Evolutionary conservation across 1,139 yeast genomes (phyloP).

Genomic region (Petasospora rhodanensis): DNA sequence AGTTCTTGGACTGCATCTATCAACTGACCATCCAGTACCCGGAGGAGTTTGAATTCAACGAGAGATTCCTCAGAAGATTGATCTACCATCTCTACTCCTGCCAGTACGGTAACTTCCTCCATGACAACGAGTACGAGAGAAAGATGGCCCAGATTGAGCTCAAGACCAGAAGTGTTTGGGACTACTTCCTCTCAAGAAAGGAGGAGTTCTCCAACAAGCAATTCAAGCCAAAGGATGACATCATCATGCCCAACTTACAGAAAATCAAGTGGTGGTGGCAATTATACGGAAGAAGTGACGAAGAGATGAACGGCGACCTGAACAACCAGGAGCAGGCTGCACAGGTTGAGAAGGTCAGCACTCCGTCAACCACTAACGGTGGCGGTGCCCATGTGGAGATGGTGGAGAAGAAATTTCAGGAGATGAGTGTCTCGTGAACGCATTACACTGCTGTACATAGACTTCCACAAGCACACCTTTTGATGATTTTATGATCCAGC

Average conservation of each 20-base stretch:
- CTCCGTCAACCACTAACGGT: too few species aligned
- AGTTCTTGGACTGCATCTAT: slow-evolving; percentile 84
- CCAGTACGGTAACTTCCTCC: slow-evolving; percentile 88
- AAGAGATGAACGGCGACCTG: slow-evolving; percentile 67
- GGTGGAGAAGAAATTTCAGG: slow-evolving; percentile 10
- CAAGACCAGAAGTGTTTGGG: slow-evolving; percentile 84
- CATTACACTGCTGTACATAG: too few species aligned
- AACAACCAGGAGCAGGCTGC: not conserved
- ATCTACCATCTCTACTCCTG: slow-evolving; percentile 89
- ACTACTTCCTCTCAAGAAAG: slow-evolving; percentile 75
- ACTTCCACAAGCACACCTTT: too few species aligned
- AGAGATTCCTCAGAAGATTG: slow-evolving; percentile 75
- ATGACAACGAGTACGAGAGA: slow-evolving; percentile 67
- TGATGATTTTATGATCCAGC: too few species aligned
- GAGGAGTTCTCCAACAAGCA: slow-evolving; percentile 60
- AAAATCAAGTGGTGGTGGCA: slow-evolving; percentile 88
- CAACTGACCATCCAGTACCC: slow-evolving; percentile 76
- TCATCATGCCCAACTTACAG: slow-evolving; percentile 62
- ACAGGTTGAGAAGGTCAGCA: slow-evolving; percentile 1
- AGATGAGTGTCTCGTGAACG: slow-evolving; percentile 10
- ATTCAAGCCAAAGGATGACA: slow-evolving; percentile 38
- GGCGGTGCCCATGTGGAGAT: too few species aligned
- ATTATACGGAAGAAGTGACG: slow-evolving; percentile 69
- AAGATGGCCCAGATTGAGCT: slow-evolving; percentile 32
- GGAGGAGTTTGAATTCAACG: slow-evolving; percentile 75